These are phyloP conservation scores for Pseudozyma sp. DNA, from an alignment of 1,284 basidiomycete genomes.

Conservation along the genomic window DNA sequence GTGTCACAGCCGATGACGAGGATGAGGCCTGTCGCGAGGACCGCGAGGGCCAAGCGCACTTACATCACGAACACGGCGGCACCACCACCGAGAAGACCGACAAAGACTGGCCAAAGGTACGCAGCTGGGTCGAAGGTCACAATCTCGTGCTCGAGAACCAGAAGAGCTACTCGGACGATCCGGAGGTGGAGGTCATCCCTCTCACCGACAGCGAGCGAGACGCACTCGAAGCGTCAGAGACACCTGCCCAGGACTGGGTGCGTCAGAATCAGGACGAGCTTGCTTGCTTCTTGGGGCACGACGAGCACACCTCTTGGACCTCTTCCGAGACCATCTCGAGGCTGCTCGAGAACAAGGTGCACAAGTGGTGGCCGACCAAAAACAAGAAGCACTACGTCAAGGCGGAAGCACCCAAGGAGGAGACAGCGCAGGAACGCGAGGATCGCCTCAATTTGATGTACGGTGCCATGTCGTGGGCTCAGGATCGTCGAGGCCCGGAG, in stretches of 20 bases:
- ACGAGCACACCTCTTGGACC: conserved; percentile 47
- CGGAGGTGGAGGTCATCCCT: conserved; percentile 58
- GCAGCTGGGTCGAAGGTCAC: conserved; percentile 65
- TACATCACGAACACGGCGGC: conserved; percentile 2
- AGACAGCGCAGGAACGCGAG: conserved; percentile 42
- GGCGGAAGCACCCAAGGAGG: conserved; percentile 33
- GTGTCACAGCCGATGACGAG: conserved; percentile 37
- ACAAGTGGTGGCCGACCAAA: conserved; percentile 37
- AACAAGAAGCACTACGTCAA: conserved; percentile 42
- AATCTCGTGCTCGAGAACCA: conserved; percentile 64
- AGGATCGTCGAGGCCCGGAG: conserved; percentile 20
- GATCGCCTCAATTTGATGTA: conserved; percentile 43
- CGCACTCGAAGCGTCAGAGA: conserved; percentile 34
- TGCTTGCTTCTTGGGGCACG: conserved; percentile 42
- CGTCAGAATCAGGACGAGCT: conserved; percentile 50
- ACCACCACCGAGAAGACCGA: conserved; percentile 20
- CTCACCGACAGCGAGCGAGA: conserved; percentile 55
- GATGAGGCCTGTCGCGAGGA: conserved; percentile 40
- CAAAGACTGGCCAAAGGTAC: conserved; percentile 49
- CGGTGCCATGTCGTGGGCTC: conserved; percentile 51
- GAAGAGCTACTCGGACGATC: conserved; percentile 50
- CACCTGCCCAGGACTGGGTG: conserved; percentile 58
- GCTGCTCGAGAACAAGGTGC: conserved; percentile 49
- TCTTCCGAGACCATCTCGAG: conserved; percentile 39
- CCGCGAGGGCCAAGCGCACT: conserved; percentile 37